A percentile compares a stretch with the other conserved stretches of the same genome.
These are phyloP conservation scores for Phytophthora pluvialis DNA, from an alignment of 352 stramenopile genomes.

Conservation along the genomic window DNA sequence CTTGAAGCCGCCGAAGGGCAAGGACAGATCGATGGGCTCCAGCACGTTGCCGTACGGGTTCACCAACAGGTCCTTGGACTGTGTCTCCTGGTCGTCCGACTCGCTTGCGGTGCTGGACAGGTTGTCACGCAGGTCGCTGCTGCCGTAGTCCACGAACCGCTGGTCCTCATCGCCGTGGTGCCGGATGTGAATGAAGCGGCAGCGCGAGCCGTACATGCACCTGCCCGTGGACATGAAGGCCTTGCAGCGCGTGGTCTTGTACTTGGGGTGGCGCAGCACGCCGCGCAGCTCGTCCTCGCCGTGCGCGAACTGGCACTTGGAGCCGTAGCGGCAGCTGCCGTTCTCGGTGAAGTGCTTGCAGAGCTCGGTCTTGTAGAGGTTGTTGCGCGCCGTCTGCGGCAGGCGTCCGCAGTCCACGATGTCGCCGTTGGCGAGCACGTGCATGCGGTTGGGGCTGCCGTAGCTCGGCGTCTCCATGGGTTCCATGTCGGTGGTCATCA, in stretches of 20 bases:
- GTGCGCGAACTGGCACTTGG: conserved; percentile 92
- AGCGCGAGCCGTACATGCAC: conserved; percentile 90
- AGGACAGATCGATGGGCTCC: conserved; percentile 66
- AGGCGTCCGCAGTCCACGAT: conserved; percentile 85
- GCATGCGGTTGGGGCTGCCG: conserved; percentile 62
- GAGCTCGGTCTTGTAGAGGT: conserved; percentile 93
- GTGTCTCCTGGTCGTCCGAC: conserved; percentile 64
- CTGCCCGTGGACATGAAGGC: conserved; percentile 84
- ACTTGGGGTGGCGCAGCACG: conserved; percentile 90
- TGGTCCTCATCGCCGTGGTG: conserved; percentile 45
- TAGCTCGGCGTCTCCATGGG: conserved; percentile 46
- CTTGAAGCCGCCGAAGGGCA: conserved; percentile 68
- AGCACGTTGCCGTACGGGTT: conserved; percentile 72
- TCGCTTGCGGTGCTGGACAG: conserved; percentile 71
- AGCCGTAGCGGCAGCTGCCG: conserved; percentile 86
- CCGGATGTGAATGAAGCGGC: conserved; percentile 85
- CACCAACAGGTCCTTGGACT: conserved; percentile 60
- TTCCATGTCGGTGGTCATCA: conserved; percentile 32
- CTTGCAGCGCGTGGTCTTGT: conserved; percentile 93
- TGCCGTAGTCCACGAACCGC: conserved; percentile 39
- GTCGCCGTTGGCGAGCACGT: conserved; percentile 87
- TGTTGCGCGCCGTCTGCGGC: conserved; percentile 82
- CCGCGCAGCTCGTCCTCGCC: conserved; percentile 84
- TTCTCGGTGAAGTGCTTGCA: conserved; percentile 91
- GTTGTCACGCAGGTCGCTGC: conserved; percentile 49